These are phyloP conservation scores for Pyrenochaeta sp. DNA, from an alignment of 2,329 filamentous ascomycete species.

Conservation along the genomic window DNA sequence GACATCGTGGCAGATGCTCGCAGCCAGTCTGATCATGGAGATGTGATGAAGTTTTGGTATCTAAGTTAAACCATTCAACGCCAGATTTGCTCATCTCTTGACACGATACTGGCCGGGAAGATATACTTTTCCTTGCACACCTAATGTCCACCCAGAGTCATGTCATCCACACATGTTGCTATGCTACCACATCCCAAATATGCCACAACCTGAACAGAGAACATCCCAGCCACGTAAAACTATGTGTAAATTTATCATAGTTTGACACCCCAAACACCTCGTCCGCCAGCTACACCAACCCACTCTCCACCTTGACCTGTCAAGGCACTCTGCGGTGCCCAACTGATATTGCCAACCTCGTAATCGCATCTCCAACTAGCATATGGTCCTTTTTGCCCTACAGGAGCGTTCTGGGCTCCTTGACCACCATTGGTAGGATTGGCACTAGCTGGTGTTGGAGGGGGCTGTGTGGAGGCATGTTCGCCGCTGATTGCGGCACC, in stretches of 20 bases:
- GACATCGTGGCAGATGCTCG: no score
- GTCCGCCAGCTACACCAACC: slow-evolving; percentile 82
- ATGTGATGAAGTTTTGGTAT: no score
- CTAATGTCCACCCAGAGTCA: no score
- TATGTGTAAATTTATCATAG: slow-evolving; percentile 36
- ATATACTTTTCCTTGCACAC: not conserved
- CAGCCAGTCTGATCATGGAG: no score
- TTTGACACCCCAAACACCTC: slow-evolving; percentile 81
- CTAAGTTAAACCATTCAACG: no score
- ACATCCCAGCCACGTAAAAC: not conserved
- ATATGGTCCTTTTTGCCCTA: slow-evolving; percentile 70
- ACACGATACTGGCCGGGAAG: no score
- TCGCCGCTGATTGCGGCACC: slow-evolving; percentile 58
- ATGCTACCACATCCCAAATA: not conserved
- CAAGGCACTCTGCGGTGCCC: slow-evolving; percentile 76
- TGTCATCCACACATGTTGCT: no score
- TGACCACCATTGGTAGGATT: slow-evolving; percentile 40
- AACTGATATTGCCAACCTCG: slow-evolving; percentile 84
- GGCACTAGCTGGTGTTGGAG: slow-evolving; percentile 31
- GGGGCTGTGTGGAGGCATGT: slow-evolving; percentile 38
- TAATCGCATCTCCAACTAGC: slow-evolving; percentile 87
- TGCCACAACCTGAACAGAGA: not conserved
- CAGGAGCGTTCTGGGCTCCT: slow-evolving; percentile 46
- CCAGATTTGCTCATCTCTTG: no score
- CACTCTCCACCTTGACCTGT: slow-evolving; percentile 79